Evolutionary conservation across 2,329 filamentous ascomycete species (phyloP), one percentile per base, ranked within the genome.

Genomic region (Metarhizium sp.): DNA sequence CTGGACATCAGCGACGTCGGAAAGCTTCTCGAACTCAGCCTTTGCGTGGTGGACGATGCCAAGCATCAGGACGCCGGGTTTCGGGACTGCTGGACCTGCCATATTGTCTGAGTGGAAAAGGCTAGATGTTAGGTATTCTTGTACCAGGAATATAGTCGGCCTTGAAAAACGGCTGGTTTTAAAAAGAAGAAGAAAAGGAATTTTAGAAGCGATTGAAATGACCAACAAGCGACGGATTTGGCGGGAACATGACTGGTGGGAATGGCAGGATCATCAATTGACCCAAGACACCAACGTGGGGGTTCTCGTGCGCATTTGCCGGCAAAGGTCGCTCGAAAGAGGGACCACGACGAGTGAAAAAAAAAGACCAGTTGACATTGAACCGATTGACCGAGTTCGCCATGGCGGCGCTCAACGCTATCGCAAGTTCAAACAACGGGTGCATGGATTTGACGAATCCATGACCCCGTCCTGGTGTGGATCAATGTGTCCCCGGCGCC

Each of bases 61-160:
- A 30, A 62, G 57, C 59, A 62, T 61, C 52, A 62, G 46, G 14
- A 62, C 50, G 29, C 59, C 57, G 11, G 60, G 57, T 20, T 50
- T 55, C 47, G 30, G 25, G 14, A 32, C 16, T 48, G 46, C 43
- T 30, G 42, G 11, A 7, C 50, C 29, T 29, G 45, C 45, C 53
- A 55, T 53, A 25, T 42, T 51, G 38, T 29, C 32, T 34, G n/a
- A n/a, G 32, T 34, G 32, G 32, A 1, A 34, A 34, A 34, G 25
- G 25, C 25, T 25, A 25, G 25, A 25, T 25, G 25, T 25, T 25
- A 4, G 25, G 25, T 25, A 25, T 25, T 25, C 25, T 25, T 1
- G 25, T 25, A 4, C 25, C 25, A 25, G 25, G 25, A 25, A 25
- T 25, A 25, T 25, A 1, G 25, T 25, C 25, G 25, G 25, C 4